Evolutionary conservation across 345 rosid species (phyloP).

Genomic region (Aurinia saxatilis): DNA sequence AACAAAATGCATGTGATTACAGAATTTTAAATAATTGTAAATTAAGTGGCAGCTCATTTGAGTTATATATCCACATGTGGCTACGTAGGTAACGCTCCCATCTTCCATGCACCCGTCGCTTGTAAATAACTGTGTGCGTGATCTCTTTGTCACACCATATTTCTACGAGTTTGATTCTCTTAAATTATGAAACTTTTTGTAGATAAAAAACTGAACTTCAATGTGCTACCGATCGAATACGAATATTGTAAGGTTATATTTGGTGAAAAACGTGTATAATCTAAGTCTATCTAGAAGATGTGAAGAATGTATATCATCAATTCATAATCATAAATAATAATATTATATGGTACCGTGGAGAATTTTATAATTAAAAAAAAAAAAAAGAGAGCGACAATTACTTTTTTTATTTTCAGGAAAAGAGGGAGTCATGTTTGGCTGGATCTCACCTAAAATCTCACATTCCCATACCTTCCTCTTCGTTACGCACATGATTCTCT

Average conservation of each 20-base stretch:
- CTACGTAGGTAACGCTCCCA: constrained; percentile 1
- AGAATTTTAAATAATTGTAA: not conserved
- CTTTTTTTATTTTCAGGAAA: constrained; percentile 8
- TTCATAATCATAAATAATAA: not conserved
- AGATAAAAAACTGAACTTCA: not conserved
- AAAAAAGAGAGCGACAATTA: constrained; percentile 3
- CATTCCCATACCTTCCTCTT: constrained; percentile 30
- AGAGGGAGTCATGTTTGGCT: constrained; percentile 31
- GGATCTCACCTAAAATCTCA: constrained; percentile 34
- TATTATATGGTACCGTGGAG: not conserved
- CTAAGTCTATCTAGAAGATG: constrained; percentile 18
- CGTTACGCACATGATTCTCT: constrained; percentile 30
- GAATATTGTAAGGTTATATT: not conserved
- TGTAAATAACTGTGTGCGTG: not conserved
- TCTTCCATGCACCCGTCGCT: not conserved
- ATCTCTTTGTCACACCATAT: not conserved
- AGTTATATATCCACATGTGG: constrained; percentile 13
- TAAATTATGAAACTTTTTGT: not conserved
- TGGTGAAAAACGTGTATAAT: not conserved
- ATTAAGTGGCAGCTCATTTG: constrained; percentile 15
- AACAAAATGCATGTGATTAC: constrained; percentile 13
- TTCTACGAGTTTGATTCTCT: not conserved
- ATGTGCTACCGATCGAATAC: not conserved
- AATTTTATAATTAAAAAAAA: not conserved
- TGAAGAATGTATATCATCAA: not conserved